phyloP scores from a whole-genome alignment of 305 asterid genomes.

The Fraxinus dipetala region DNA sequence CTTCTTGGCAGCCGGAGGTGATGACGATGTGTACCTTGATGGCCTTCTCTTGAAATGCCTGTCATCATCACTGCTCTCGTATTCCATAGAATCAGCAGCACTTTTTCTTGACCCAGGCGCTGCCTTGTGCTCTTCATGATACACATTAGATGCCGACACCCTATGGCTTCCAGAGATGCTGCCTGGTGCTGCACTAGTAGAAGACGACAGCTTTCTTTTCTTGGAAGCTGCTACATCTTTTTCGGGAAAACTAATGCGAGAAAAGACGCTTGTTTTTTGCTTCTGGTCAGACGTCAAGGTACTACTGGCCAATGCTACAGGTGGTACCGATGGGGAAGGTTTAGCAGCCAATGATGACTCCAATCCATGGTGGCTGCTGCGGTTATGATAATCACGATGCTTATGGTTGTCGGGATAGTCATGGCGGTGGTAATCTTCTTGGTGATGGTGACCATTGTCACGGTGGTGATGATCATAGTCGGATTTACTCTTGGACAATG shows the following conservation, averaged over 20 bases:
- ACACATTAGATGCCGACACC: constrained; percentile 45
- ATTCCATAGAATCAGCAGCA: constrained; percentile 30
- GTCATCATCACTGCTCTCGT: constrained; percentile 86
- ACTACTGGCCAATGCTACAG: constrained; percentile 19
- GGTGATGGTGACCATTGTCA: constrained; percentile 24
- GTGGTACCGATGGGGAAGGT: not conserved
- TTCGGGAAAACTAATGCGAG: constrained; percentile 87
- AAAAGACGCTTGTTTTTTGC: constrained; percentile 74
- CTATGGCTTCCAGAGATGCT: constrained; percentile 36
- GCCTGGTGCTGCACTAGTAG: constrained; percentile 36
- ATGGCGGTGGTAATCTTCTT: constrained; percentile 27
- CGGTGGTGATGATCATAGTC: constrained; percentile 25
- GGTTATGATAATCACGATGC: constrained; percentile 26
- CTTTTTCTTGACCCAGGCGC: constrained; percentile 45
- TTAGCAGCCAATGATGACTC: constrained; percentile 36
- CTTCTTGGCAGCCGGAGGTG: constrained; percentile 32
- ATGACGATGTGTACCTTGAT: constrained; percentile 63
- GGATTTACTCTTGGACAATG: not conserved
- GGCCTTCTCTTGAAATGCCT: constrained; percentile 96
- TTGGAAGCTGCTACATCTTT: constrained; percentile 51
- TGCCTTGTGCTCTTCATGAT: constrained; percentile 49
- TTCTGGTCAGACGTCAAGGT: constrained; percentile 45
- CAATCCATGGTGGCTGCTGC: constrained; percentile 40
- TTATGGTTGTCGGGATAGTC: constrained; percentile 26
- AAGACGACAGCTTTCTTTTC: constrained; percentile 50